Evolutionary conservation across 2,329 filamentous ascomycete genomes (phyloP).

Genomic region (Aureobasidium sp.): DNA sequence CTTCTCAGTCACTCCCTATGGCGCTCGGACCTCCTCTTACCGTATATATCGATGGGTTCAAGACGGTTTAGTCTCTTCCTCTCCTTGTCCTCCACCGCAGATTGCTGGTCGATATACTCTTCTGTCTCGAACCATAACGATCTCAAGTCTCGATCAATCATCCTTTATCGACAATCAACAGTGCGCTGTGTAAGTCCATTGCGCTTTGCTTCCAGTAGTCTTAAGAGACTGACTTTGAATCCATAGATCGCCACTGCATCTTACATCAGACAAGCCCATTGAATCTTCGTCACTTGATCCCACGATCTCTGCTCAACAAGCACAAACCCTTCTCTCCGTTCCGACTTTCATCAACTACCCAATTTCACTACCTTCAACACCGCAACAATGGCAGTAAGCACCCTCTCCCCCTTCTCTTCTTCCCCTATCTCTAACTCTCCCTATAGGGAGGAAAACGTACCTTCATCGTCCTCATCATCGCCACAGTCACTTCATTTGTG

Average conservation of each 20-base stretch:
- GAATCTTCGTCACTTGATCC: neutral
- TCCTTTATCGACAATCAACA: neutral
- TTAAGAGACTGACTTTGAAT: neutral
- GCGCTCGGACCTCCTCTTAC: neutral
- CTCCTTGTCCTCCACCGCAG: neutral
- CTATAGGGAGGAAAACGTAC: neutral
- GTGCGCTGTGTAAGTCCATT: neutral
- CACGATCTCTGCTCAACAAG: neutral
- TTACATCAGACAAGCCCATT: neutral
- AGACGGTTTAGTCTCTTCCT: neutral
- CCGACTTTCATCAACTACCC: neutral
- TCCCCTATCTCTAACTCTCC: neutral
- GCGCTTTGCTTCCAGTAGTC: no score
- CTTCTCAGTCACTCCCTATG: neutral
- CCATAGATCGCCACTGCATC: neutral
- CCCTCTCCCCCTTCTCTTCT: neutral
- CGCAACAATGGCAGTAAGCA: neutral
- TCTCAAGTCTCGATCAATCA: neutral
- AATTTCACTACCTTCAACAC: no score
- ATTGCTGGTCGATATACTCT: neutral
- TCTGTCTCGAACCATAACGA: neutral
- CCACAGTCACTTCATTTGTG: neutral
- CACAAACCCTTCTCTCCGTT: neutral
- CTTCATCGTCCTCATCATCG: neutral
- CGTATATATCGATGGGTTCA: neutral